phyloP scores from a whole-genome alignment of 1,284 basidiomycete species.

The Neotropicomus parvogracilis region DNA sequence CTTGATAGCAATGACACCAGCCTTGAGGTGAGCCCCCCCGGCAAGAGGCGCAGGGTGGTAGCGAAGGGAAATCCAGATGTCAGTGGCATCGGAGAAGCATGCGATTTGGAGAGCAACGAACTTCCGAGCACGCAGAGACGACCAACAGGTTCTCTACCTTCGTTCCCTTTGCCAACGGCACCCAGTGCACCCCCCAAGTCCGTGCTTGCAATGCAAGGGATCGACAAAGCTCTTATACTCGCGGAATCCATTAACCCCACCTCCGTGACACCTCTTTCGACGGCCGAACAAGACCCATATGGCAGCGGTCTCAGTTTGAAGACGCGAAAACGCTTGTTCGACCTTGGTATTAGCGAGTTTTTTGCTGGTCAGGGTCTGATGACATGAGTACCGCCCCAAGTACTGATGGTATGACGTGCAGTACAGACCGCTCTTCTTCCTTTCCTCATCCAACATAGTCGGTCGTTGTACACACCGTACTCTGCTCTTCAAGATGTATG shows the following conservation, averaged over 20 bases:
- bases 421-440: constrained; percentile 85
- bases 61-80: background rate
- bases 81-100: background rate
- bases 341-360: constrained; percentile 76
- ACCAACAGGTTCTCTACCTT: constrained; percentile 42
- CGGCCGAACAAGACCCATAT: constrained; percentile 37
- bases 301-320: constrained; percentile 55
- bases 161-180: constrained; percentile 68
- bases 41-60: constrained; percentile 21
- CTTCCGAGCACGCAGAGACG: background rate
- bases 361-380: constrained; percentile 70
- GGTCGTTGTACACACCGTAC: constrained; percentile 66
- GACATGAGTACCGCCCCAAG: background rate
- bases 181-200: constrained; percentile 58
- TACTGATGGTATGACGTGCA: constrained; percentile 30
- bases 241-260: constrained; percentile 70
- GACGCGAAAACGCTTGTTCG: constrained; percentile 61
- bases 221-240: constrained; percentile 70
- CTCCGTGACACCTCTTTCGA: constrained; percentile 46
- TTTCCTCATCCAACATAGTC: constrained; percentile 56
- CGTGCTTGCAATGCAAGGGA: constrained; percentile 69
- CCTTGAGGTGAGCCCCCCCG: constrained; percentile 7
- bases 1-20: background rate
- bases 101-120: constrained; percentile 1
- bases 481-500: constrained; percentile 79